Evolutionary conservation across 108 stramenopile species (phyloP).

Genomic region (Epithemia pelagica): DNA sequence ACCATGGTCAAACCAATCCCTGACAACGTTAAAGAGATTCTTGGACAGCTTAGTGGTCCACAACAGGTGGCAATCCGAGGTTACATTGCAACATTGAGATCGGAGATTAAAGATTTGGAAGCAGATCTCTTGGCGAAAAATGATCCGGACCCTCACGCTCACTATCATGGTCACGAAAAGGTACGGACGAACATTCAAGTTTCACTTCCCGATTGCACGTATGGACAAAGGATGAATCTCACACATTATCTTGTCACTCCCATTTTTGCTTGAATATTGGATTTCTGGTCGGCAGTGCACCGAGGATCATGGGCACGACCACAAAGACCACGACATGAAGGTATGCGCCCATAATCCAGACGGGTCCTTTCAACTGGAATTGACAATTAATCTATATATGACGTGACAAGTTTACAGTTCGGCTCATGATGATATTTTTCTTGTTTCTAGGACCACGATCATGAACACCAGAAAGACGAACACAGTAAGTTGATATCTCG

Average conservation of each 20-base stretch:
- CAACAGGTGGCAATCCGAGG: slow-evolving; percentile 42
- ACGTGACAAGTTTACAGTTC: no score
- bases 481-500: no score
- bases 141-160: slow-evolving; percentile 51
- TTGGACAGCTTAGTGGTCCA: slow-evolving; percentile 30
- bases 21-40: slow-evolving; percentile 39
- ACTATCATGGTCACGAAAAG: slow-evolving; percentile 79
- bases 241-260: not conserved
- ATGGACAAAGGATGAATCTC: not conserved
- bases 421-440: no score
- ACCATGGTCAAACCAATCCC: slow-evolving; percentile 33
- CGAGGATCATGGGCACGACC: slow-evolving; percentile 21
- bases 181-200: slow-evolving; percentile 7
- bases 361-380: no score
- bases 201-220: no score
- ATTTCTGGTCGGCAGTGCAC: slow-evolving; percentile 12
- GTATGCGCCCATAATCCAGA: no score
- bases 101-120: slow-evolving; percentile 39
- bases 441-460: slow-evolving; percentile 24
- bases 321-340: slow-evolving; percentile 11
- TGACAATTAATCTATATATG: no score
- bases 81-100: slow-evolving; percentile 45
- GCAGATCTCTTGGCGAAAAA: slow-evolving; percentile 19
- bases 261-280: not conserved
- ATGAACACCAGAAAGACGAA: slow-evolving; percentile 25